Evolutionary conservation across 1,139 yeast species (phyloP).

Genomic region (Zygosaccharomyces sapae): DNA sequence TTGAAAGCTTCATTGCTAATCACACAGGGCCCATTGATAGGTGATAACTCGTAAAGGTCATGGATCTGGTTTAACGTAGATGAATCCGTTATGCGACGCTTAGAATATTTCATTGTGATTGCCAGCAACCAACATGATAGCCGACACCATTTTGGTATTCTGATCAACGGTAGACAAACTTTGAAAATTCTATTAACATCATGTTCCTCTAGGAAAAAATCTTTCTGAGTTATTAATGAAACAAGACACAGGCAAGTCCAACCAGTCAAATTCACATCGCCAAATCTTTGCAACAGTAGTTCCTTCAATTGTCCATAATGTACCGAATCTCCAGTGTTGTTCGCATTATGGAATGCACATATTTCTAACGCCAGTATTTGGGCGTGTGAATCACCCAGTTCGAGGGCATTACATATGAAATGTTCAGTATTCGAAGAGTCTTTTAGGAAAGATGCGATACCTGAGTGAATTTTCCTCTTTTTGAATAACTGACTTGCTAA

Average conservation of each 20-base stretch:
- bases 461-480: conserved; percentile 18
- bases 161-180: conserved; percentile 46
- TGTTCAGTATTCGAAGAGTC: conserved; percentile 17
- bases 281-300: conserved; percentile 18
- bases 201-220: conserved; percentile 18
- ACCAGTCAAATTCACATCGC: conserved; percentile 30
- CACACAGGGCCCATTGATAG: conserved; percentile 53
- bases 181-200: conserved; percentile 37
- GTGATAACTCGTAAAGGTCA: conserved; percentile 50
- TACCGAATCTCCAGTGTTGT: conserved; percentile 6
- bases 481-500: conserved; percentile 20
- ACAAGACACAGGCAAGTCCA: conserved; percentile 42
- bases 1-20: conserved; percentile 46
- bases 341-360: conserved; percentile 18
- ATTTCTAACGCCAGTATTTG: conserved; percentile 24
- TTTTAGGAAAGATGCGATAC: conserved; percentile 15
- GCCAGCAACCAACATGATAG: conserved; percentile 37
- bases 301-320: conserved; percentile 12
- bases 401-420: conserved; percentile 22
- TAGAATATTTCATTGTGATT: conserved; percentile 26
- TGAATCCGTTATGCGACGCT: conserved; percentile 36
- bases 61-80: conserved; percentile 45
- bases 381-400: conserved; percentile 7
- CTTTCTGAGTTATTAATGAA: conserved; percentile 33
- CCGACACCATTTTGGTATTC: conserved; percentile 34